Base-by-base conservation (phyloP, 441 rosid species). In the Raphanus hybrid region DNA sequence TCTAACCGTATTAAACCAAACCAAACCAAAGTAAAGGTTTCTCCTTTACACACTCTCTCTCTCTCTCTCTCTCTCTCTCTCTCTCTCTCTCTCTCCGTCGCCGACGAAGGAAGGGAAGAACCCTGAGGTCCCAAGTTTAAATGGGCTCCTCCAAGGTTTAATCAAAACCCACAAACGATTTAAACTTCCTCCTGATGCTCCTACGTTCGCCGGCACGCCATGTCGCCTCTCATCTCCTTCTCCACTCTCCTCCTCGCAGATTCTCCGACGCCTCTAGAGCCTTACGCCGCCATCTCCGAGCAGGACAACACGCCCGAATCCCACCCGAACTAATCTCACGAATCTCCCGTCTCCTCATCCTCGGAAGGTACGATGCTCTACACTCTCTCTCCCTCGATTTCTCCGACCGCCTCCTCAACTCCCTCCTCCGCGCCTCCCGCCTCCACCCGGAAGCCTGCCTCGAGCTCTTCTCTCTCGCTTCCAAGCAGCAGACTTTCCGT, bases 381-480 rank as follows among this genome's bases (percentile, higher is more conserved):
- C 69, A 71, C 55, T 57, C 67, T 54, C 89, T 92, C 69, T 80
- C 85, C 14, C 78, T 91, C 82, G 78, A 82, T 12, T 89, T 88
- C 88, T 88, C 99, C 37, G 88, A 91, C 64, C 75, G 79, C 8
- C 91, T 94, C 67, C 90, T 94, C 55, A 86, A 85, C 73, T 87
- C 97, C 18, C 83, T 92, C 26, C 90, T 95, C 29, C 75, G 75
- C 34, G 81, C 74, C 26, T 89, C 87, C 64, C 89, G 82, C 64
- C 85, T 87, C 26, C 83, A 90, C 80, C 93, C 96, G 1, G 54
- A 74, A 6, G 91, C 96, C 43, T 91, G 90, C 74, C 62, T 91
- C 15, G 61, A 61, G 68, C 83, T 92, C 80, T 95, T 95, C 85
- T 65, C 77, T 14, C 77, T 94, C 39, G 90, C 98, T 43, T 79